Evolutionary conservation across 2,329 filamentous ascomycete species (phyloP).

Genomic region (Acarospora socialis): DNA sequence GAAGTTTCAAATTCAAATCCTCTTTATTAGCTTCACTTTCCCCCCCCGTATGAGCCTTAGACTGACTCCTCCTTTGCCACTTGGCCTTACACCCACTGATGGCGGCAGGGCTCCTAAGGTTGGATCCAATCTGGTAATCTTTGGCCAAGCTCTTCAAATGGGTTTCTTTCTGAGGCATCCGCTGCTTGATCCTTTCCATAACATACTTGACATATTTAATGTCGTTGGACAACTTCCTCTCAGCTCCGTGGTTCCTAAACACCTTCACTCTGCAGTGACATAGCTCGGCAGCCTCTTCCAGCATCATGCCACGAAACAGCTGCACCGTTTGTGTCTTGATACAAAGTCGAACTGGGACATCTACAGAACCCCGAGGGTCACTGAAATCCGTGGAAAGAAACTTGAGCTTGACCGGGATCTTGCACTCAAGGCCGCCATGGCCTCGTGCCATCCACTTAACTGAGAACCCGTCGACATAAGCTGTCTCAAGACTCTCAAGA

Average conservation of each 20-base stretch:
- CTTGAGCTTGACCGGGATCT: background rate
- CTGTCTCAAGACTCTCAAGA: slow-evolving; percentile 42
- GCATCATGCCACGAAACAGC: slow-evolving; percentile 1
- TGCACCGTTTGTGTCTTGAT: background rate
- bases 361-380: background rate
- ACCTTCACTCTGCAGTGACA: slow-evolving; percentile 96
- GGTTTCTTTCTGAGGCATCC: slow-evolving; percentile 61
- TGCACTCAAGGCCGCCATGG: slow-evolving; percentile 2
- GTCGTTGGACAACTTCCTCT: slow-evolving; percentile 89
- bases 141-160: slow-evolving; percentile 47
- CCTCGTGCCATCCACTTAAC: slow-evolving; percentile 63
- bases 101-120: slow-evolving; percentile 24
- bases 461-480: slow-evolving; percentile 87
- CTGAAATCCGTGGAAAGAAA: slow-evolving; percentile 3
- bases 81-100: no score
- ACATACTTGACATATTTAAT: slow-evolving; percentile 90
- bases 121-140: slow-evolving; percentile 43
- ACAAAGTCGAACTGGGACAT: background rate
- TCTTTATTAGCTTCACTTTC: slow-evolving; percentile 28
- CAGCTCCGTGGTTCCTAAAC: slow-evolving; percentile 89
- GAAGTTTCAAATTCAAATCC: slow-evolving; percentile 30
- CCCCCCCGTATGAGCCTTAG: no score
- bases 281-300: slow-evolving; percentile 44
- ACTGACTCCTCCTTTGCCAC: no score
- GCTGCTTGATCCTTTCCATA: slow-evolving; percentile 90